A percentile compares a stretch with the other conserved stretches of the same genome.
Conservation (phyloP, 148 eudicot species). For the Pharnaceum exiguum region DNA sequence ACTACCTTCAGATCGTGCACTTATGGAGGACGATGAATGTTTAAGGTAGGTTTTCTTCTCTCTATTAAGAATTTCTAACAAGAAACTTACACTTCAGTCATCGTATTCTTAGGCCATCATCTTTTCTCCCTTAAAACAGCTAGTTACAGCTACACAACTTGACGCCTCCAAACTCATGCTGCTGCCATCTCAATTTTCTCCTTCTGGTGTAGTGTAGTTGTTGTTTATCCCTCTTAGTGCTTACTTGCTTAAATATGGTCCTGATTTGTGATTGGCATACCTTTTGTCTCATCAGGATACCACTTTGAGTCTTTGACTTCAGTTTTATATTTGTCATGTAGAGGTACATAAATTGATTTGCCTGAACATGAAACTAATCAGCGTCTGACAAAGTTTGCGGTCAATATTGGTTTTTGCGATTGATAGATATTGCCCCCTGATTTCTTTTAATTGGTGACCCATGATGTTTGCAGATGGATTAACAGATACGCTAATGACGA, state of each 20-base stretch:
- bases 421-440: no score
- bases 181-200: not conserved
- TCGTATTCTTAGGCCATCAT: no score
- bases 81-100: no score
- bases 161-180: no score
- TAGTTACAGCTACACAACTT: no score
- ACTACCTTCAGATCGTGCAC: slow-evolving; percentile 91
- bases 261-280: not conserved
- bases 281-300: not conserved
- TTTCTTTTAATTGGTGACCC: not conserved
- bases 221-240: not conserved
- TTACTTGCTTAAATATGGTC: not conserved
- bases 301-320: not conserved
- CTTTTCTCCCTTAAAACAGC: no score
- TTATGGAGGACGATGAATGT: slow-evolving; percentile 88
- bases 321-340: not conserved
- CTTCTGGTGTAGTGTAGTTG: not conserved
- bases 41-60: slow-evolving; percentile 42
- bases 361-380: not conserved
- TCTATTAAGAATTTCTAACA: not conserved
- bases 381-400: no score
- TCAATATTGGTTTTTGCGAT: no score
- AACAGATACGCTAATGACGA: slow-evolving; percentile 65
- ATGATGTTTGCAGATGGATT: slow-evolving; percentile 61
- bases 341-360: not conserved